Evolutionary conservation across 169 alveolate genomes (phyloP).

Genomic region (Besnoitia besnoiti): DNA sequence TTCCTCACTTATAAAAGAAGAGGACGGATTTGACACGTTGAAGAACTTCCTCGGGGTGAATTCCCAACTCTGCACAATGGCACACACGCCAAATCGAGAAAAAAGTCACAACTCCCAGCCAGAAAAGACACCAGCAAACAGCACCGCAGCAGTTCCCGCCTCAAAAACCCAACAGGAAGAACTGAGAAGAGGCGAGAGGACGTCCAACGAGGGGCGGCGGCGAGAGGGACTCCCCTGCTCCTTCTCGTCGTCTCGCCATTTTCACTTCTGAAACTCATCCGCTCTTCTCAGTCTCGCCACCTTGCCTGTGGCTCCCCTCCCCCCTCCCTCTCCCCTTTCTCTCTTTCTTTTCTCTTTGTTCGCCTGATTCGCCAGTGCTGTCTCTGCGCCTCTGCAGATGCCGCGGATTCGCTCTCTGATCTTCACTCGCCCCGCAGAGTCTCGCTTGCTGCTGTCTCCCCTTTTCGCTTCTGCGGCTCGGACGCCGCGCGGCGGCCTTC

Average conservation of each 20-base stretch:
- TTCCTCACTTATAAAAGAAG: background rate
- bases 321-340: too few relatives aligned
- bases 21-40: background rate
- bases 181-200: too few relatives aligned
- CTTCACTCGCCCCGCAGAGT: background rate
- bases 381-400: too few relatives aligned
- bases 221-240: background rate
- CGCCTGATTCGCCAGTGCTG: too few relatives aligned
- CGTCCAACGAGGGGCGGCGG: too few relatives aligned
- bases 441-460: background rate
- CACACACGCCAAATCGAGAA: background rate
- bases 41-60: slow-evolving; percentile 7
- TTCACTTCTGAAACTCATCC: background rate
- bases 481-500: too few relatives aligned
- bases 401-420: background rate
- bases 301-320: too few relatives aligned
- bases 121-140: background rate
- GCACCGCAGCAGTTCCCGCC: too few relatives aligned
- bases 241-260: background rate
- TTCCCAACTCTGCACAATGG: background rate
- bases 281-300: too few relatives aligned
- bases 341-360: too few relatives aligned
- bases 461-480: background rate
- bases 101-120: too few relatives aligned
- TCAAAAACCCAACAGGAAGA: too few relatives aligned